Evolutionary conservation across 1,284 basidiomycete genomes (phyloP).

Genomic region (Cerioporus squamosus): DNA sequence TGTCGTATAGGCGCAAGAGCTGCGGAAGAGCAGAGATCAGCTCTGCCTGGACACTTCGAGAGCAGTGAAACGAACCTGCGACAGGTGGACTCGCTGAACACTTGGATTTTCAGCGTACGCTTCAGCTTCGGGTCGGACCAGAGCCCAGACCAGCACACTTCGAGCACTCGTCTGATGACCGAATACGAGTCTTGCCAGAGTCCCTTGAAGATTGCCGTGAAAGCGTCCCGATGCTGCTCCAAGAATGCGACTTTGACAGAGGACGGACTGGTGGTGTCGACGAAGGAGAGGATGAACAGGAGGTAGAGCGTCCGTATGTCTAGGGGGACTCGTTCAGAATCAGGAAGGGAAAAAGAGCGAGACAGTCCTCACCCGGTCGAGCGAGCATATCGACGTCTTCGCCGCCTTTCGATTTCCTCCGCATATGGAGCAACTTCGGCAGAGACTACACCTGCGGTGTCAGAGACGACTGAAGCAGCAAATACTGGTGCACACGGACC

Average conservation of each 20-base stretch:
- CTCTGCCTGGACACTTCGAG: not conserved
- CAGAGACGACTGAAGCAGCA: conserved; percentile 1
- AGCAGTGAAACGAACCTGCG: conserved; percentile 51
- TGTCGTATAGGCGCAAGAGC: conserved; percentile 74
- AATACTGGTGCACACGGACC: conserved; percentile 38
- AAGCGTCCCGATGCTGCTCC: conserved; percentile 65
- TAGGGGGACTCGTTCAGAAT: conserved; percentile 28
- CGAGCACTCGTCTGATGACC: conserved; percentile 60
- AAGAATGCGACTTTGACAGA: conserved; percentile 65
- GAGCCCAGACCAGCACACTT: conserved; percentile 68
- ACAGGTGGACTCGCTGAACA: conserved; percentile 71
- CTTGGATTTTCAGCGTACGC: conserved; percentile 65
- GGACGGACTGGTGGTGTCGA: conserved; percentile 49
- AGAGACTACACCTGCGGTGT: conserved; percentile 48
- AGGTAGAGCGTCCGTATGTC: conserved; percentile 78
- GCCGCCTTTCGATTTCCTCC: conserved; percentile 55
- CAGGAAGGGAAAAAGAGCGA: not conserved
- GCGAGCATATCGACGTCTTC: conserved; percentile 46
- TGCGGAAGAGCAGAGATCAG: conserved; percentile 28
- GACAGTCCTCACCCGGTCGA: conserved; percentile 52
- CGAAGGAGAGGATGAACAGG: conserved; percentile 71
- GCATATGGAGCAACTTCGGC: conserved; percentile 70
- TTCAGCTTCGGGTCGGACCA: conserved; percentile 75
- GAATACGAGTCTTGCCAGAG: conserved; percentile 63
- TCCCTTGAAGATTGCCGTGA: conserved; percentile 71